Base-by-base conservation (phyloP, 1,139 yeast species). In the Yamadazyma pseudoaaseri region DNA sequence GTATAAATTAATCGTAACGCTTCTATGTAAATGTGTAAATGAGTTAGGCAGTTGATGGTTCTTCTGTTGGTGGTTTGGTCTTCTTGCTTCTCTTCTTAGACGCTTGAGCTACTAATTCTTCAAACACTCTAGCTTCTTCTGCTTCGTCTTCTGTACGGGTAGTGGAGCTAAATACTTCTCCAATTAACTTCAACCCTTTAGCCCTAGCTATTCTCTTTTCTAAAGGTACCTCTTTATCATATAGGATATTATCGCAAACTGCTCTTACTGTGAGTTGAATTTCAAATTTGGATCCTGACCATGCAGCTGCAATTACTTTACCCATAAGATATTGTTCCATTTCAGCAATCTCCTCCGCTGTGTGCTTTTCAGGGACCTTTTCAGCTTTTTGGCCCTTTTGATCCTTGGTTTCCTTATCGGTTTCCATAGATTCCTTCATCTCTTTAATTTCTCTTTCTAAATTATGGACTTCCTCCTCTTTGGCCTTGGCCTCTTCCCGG, bases 201-300 rank as follows among this genome's bases (percentile, higher is more conserved):
- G 97, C 97, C 37, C 96, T 72, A 39, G 84, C 86, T 3, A 79
- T 53, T 34, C 92, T 72, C 42, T 76, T 79, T 5, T 60, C 58
- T 26, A 75, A 54, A 2, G 78, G 62, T 5, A 79, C 85, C 1
- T 67, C 64, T 33, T 69, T 60, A 52, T 84, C 86, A 45, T 83
- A 83, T 34, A 92, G 65, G 4, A 89, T 81, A 30, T 61, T 63
- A 53, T 89, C 96, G 56, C 96, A 90, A 11, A 90, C 97, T 15
- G 79, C 86, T 38, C 97, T 67, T 22, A 87, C 70, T 1, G 95
- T 86, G n/a, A 92, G 76, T 53, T 86, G 92, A 38, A 90, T 85
- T 58, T 90, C 98, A 57, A 81, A 82, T 49, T 80, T 81, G 15
- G 96, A 86, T 1, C 97, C 97, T 31, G 84, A 82, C 98, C 98